Evolutionary conservation across 2,329 filamentous ascomycete genomes (phyloP).

Genomic region (Dactylellina sp.): DNA sequence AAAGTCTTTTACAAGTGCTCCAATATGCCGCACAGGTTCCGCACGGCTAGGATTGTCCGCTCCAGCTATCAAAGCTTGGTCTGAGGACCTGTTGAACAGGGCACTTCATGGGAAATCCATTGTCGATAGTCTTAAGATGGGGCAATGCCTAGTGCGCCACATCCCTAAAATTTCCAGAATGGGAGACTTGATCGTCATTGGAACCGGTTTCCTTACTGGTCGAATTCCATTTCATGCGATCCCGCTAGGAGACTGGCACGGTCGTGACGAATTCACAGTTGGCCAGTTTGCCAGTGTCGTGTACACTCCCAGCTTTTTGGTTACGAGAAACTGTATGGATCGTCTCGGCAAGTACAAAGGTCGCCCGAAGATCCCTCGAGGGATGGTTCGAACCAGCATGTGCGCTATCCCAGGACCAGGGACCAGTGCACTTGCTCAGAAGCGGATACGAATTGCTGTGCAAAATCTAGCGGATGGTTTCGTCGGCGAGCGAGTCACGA

Average conservation of each 20-base stretch:
- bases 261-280: neutral
- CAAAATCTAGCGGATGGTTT: slow-evolving; percentile 2
- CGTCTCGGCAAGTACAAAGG: slow-evolving; percentile 11
- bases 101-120: slow-evolving; percentile 19
- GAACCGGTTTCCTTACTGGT: slow-evolving; percentile 30
- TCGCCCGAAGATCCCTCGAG: slow-evolving; percentile 32
- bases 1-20: neutral
- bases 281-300: slow-evolving; percentile 28
- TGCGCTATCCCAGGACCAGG: slow-evolving; percentile 16
- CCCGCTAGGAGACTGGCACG: slow-evolving; percentile 9
- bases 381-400: slow-evolving; percentile 27
- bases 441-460: neutral
- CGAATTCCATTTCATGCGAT: slow-evolving; percentile 48
- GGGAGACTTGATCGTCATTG: slow-evolving; percentile 43
- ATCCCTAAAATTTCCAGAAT: slow-evolving; percentile 4
- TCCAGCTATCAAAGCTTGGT: slow-evolving; percentile 6
- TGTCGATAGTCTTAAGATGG: neutral
- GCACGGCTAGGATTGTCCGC: neutral
- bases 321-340: slow-evolving; percentile 28
- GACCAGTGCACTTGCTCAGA: neutral
- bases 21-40: neutral
- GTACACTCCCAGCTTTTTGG: slow-evolving; percentile 25
- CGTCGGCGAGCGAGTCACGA: neutral
- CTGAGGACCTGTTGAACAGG: slow-evolving; percentile 6
- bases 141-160: neutral